phyloP scores from a whole-genome alignment of 805 yeast genomes.

The Yarrowia sp. region DNA sequence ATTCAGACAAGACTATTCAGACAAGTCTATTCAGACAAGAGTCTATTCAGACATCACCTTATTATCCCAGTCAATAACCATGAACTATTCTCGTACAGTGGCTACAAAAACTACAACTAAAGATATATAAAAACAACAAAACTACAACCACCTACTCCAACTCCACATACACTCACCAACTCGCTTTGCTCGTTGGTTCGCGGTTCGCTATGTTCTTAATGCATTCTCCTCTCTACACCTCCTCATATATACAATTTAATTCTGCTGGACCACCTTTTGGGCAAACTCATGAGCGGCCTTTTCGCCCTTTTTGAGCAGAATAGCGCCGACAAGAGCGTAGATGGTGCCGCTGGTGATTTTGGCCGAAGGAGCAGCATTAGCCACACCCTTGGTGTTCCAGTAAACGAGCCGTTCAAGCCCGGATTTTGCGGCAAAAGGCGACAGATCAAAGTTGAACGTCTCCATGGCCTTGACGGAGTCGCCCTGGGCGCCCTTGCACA shows the following conservation, averaged over 20 bases:
- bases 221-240: neutral
- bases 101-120: no score
- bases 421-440: neutral
- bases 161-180: no score
- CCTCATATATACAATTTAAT: constrained; percentile 8
- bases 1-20: no score
- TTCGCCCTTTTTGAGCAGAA: constrained; percentile 60
- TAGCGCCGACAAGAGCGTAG: constrained; percentile 65
- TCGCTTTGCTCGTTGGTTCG: no score
- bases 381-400: constrained; percentile 15
- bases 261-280: neutral
- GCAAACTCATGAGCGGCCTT: constrained; percentile 20
- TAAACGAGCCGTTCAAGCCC: neutral
- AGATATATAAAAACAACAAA: no score
- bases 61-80: no score
- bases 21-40: no score
- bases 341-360: neutral
- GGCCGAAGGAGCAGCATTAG: neutral
- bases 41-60: no score
- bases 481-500: neutral
- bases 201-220: neutral
- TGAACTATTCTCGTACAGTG: no score
- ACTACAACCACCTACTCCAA: no score
- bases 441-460: neutral
- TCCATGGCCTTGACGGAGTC: neutral